Conservation (phyloP, 306 rosid species). For the Citrullus amarus region DNA sequence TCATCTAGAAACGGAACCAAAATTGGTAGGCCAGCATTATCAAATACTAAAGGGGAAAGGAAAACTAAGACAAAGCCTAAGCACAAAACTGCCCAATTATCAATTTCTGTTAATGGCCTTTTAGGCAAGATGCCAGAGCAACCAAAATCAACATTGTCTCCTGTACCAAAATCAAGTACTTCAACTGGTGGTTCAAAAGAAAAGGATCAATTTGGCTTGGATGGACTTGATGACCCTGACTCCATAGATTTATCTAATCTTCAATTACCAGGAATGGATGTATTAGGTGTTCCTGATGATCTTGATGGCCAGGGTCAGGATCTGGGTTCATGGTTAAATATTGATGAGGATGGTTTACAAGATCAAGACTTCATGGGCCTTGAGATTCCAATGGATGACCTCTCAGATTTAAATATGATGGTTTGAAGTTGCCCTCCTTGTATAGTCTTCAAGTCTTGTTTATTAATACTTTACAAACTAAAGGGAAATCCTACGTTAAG, state of each 20-base stretch:
- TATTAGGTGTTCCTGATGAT: slow-evolving; percentile 69
- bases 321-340: slow-evolving; percentile 93
- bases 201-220: slow-evolving; percentile 49
- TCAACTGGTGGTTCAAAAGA: slow-evolving; percentile 42
- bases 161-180: slow-evolving; percentile 48
- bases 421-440: slow-evolving; percentile 89
- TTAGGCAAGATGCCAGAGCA: slow-evolving; percentile 78
- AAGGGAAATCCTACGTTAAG: slow-evolving; percentile 57
- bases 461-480: slow-evolving; percentile 86
- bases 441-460: slow-evolving; percentile 58
- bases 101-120: slow-evolving; percentile 91
- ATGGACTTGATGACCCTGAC: slow-evolving; percentile 59
- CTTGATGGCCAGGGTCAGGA: slow-evolving; percentile 78
- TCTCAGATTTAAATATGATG: slow-evolving; percentile 91
- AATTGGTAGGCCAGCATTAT: slow-evolving; percentile 70
- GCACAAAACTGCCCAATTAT: slow-evolving; percentile 84
- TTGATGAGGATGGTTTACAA: slow-evolving; percentile 82
- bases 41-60: slow-evolving; percentile 75
- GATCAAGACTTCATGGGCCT: slow-evolving; percentile 98
- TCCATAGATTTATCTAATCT: slow-evolving; percentile 78
- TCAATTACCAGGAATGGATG: slow-evolving; percentile 89
- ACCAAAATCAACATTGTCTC: slow-evolving; percentile 51
- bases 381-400: slow-evolving; percentile 99
- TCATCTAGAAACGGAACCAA: slow-evolving; percentile 80
- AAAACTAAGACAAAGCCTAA: slow-evolving; percentile 91